These are phyloP conservation scores for Ramularia endophylla DNA, from an alignment of 2,329 filamentous ascomycete genomes.

Conservation along the genomic window DNA sequence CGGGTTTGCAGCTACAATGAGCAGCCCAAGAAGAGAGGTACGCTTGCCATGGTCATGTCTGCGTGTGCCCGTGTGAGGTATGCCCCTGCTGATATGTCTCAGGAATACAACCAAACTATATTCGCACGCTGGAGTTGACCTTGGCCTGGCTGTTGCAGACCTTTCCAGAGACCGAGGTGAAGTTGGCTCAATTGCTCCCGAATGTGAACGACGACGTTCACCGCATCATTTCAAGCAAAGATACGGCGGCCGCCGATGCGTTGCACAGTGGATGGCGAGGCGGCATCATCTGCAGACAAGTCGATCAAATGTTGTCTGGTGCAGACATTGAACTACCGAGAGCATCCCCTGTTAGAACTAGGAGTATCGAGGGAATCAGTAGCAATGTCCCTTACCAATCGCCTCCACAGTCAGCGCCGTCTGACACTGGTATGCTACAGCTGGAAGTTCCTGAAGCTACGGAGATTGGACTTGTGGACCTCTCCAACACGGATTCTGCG, in stretches of 20 bases:
- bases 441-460: slow-evolving; percentile 1
- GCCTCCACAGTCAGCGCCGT: slow-evolving; percentile 16
- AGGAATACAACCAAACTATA: slow-evolving; percentile 70
- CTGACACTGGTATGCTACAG: slow-evolving; percentile 7
- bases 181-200: slow-evolving; percentile 51
- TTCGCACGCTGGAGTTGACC: slow-evolving; percentile 65
- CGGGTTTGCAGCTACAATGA: slow-evolving; percentile 66
- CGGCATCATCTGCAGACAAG: slow-evolving; percentile 55
- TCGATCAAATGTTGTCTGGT: slow-evolving; percentile 56
- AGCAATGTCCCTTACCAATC: slow-evolving; percentile 10
- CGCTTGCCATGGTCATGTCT: too few relatives aligned
- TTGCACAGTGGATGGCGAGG: slow-evolving; percentile 58
- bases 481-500: not conserved
- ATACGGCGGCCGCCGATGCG: slow-evolving; percentile 49
- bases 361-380: not conserved
- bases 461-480: not conserved
- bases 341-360: not conserved
- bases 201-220: slow-evolving; percentile 38
- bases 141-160: slow-evolving; percentile 62
- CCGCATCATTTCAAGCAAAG: slow-evolving; percentile 47
- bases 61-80: too few relatives aligned
- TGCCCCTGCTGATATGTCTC: too few relatives aligned
- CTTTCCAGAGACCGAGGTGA: slow-evolving; percentile 53
- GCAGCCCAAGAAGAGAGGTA: slow-evolving; percentile 63
- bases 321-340: slow-evolving; percentile 19